Evolutionary conservation across 495 filamentous ascomycete species (phyloP), one percentile per base, ranked within the genome.

Genomic region (Pyrenopolyporus hunteri): DNA sequence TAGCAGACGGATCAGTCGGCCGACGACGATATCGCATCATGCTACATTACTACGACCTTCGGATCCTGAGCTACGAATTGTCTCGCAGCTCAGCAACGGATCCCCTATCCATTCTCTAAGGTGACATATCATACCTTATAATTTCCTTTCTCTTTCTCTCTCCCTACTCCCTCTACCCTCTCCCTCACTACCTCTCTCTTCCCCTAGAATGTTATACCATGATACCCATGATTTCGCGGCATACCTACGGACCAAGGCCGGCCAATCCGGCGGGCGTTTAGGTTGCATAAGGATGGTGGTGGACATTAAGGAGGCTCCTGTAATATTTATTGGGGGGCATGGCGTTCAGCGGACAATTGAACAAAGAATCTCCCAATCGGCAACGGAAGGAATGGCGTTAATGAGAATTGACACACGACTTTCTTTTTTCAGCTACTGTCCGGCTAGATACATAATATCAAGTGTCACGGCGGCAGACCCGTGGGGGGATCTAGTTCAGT

Each of bases 21-120:
- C 76, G 73, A 74, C 64, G 73, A 68, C 74, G 82, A 37, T 95
- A 89, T 73, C 76, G 93, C 22, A 63, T 98, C 32, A 74, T 97
- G 55, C 73, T 97, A 64, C 82, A 86, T 23, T 98, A 89, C 74
- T 77, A 79, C 61, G 85, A 96, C 72, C 87, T 91, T 59, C 84
- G 84, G 0, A 81, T 97, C 11, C 73, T 96, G 70, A 89, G 83
- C 67, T 98, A 97, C 73, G 89, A 96, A 67, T 74, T 97, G 19
- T 70, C 73, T 19, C 64, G 74, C 16, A 67, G 68, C 31, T 58
- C 63, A 49, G 44, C 40, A 35, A 40, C 40, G 33, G 69, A 63
- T 19, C 32, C 58, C 10, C 37, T 72, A 28, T 36, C 64, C 10
- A 59, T 70, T 23, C 14, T 61, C 43, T 72, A 37, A 64, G 11